Percentiles rank a stretch among this genome's conserved stretches.
Conservation (phyloP, 352 stramenopile species). For the Globisporangium parvum region DNA sequence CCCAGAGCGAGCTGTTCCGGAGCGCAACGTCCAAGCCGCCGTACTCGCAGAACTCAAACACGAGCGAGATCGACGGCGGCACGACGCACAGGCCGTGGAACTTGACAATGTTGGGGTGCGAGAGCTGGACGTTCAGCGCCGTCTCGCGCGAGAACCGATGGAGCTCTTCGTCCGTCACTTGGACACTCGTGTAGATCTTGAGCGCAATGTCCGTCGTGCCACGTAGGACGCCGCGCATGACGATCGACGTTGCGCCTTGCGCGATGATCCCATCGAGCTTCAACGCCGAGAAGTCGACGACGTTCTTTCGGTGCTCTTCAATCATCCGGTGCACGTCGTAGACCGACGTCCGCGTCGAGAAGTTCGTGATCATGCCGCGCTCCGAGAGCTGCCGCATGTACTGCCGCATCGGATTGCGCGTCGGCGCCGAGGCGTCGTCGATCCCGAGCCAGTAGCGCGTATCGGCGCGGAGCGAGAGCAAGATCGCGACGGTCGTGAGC, state of each 20-base stretch:
- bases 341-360: constrained; percentile 81
- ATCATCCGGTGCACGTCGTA: constrained; percentile 89
- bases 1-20: constrained; percentile 45
- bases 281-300: constrained; percentile 75
- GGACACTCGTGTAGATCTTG: constrained; percentile 83
- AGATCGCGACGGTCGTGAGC: constrained; percentile 57
- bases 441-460: constrained; percentile 83
- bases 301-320: constrained; percentile 73
- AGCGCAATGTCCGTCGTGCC: constrained; percentile 58
- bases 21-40: constrained; percentile 62
- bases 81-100: constrained; percentile 83
- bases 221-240: constrained; percentile 68
- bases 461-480: constrained; percentile 74
- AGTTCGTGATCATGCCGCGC: constrained; percentile 83
- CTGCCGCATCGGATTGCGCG: constrained; percentile 54
- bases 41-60: constrained; percentile 86
- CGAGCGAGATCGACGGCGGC: constrained; percentile 76
- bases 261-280: constrained; percentile 73
- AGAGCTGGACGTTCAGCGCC: constrained; percentile 73
- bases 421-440: constrained; percentile 43
- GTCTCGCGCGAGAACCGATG: constrained; percentile 76
- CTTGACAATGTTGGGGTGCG: constrained; percentile 76
- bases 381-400: constrained; percentile 75
- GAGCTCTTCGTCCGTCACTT: constrained; percentile 81
- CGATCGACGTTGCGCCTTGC: constrained; percentile 75